Conservation (phyloP, 1,284 basidiomycete genomes). For the Irpex rosettiformis region DNA sequence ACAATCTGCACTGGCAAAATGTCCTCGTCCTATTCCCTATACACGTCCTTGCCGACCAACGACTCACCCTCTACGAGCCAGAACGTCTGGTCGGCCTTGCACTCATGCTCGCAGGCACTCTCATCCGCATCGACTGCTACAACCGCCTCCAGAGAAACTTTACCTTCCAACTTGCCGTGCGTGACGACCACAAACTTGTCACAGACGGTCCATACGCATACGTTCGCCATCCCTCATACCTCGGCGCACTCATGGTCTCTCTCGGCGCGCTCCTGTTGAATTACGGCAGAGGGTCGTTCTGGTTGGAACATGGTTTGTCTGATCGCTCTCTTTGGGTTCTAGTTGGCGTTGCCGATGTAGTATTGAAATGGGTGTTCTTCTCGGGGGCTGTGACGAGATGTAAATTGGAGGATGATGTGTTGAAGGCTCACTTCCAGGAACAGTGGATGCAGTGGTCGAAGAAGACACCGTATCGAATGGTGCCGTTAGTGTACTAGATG, state of each 20-base stretch:
- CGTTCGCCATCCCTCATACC: conserved; percentile 7
- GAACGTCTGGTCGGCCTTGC: not conserved
- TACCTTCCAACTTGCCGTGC: conserved; percentile 5
- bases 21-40: not conserved
- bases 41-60: not conserved
- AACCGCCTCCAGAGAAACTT: conserved; percentile 3
- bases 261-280: not conserved
- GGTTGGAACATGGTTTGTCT: not conserved
- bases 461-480: conserved; percentile 5
- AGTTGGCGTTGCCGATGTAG: not conserved
- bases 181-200: conserved; percentile 5
- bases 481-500: conserved; percentile 11
- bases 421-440: conserved; percentile 8
- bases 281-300: conserved; percentile 4
- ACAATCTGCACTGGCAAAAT: not conserved
- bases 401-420: conserved; percentile 6
- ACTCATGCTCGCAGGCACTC: not conserved
- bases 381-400: not conserved
- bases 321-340: not conserved
- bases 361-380: not conserved
- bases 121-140: conserved; percentile 2
- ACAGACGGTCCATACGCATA: conserved; percentile 6
- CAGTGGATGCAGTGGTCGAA: conserved; percentile 11
- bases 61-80: not conserved
- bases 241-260: not conserved